Evolutionary conservation across 768 basidiomycete species (phyloP).

Genomic region (Lyophyllum shimeji): DNA sequence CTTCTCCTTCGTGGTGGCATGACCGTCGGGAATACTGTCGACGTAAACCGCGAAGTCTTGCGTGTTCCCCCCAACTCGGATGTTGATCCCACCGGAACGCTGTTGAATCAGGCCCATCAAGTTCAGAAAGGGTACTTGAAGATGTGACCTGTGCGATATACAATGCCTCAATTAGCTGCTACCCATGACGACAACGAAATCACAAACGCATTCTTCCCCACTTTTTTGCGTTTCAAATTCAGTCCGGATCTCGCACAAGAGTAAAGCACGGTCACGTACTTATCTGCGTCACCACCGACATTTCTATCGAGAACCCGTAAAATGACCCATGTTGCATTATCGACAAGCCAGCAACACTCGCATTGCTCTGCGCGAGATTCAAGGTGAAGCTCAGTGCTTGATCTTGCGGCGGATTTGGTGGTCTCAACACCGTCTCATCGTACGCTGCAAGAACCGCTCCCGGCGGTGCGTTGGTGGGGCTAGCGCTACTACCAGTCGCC

Average conservation of each 20-base stretch:
- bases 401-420: constrained; percentile 50
- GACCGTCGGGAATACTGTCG: constrained; percentile 36
- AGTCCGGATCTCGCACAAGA: not conserved
- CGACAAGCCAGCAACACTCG: constrained; percentile 31
- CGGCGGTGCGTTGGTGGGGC: constrained; percentile 19
- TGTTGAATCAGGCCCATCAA: constrained; percentile 58
- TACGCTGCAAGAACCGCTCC: constrained; percentile 45
- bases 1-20: constrained; percentile 44
- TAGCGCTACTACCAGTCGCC: constrained; percentile 15
- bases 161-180: too few relatives aligned
- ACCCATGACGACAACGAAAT: too few relatives aligned
- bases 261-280: constrained; percentile 47
- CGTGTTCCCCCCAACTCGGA: constrained; percentile 67
- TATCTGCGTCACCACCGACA: constrained; percentile 68
- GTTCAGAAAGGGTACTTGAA: constrained; percentile 63
- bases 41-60: constrained; percentile 54
- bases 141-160: constrained; percentile 36
- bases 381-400: constrained; percentile 44
- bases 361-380: constrained; percentile 35
- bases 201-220: constrained; percentile 57
- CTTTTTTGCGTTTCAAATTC: constrained; percentile 24
- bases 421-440: constrained; percentile 46
- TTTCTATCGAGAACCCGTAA: constrained; percentile 74
- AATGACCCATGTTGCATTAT: constrained; percentile 53
- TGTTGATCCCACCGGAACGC: constrained; percentile 51